Conservation (phyloP, 2,329 filamentous ascomycete genomes). For the Rosellinia necatrix region DNA sequence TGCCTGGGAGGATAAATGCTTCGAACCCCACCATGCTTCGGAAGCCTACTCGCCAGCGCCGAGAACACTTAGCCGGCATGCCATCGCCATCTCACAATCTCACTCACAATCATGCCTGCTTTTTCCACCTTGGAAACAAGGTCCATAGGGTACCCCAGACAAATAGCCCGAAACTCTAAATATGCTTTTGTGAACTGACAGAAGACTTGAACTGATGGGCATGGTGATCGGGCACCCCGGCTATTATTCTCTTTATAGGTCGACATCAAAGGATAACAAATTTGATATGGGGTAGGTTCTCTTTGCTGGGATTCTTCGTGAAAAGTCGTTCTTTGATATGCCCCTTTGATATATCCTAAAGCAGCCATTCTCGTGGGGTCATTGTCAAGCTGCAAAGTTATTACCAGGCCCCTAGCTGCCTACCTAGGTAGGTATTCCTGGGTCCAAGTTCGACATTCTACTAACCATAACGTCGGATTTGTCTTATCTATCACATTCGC, state of each 20-base stretch:
- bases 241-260: background rate
- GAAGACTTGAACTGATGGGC: background rate
- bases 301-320: background rate
- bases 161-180: too few species aligned
- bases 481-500: background rate
- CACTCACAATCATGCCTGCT: too few species aligned
- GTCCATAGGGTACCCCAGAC: too few species aligned
- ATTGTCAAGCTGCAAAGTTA: conserved; percentile 12
- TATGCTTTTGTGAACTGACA: background rate
- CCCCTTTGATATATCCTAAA: conserved; percentile 23
- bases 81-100: too few species aligned
- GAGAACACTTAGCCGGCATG: too few species aligned
- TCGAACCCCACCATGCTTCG: too few species aligned
- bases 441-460: too few species aligned
- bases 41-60: too few species aligned
- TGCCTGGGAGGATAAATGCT: too few species aligned
- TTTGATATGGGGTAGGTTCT: background rate
- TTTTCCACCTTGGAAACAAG: too few species aligned
- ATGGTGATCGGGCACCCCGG: background rate
- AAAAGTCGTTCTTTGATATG: conserved; percentile 1
- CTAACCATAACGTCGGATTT: background rate
- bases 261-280: background rate
- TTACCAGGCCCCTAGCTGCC: background rate
- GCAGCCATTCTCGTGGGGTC: background rate
- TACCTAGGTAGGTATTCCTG: too few species aligned